phyloP scores from a whole-genome alignment of 495 filamentous ascomycete genomes.

The Talaromyces wortmannii region DNA sequence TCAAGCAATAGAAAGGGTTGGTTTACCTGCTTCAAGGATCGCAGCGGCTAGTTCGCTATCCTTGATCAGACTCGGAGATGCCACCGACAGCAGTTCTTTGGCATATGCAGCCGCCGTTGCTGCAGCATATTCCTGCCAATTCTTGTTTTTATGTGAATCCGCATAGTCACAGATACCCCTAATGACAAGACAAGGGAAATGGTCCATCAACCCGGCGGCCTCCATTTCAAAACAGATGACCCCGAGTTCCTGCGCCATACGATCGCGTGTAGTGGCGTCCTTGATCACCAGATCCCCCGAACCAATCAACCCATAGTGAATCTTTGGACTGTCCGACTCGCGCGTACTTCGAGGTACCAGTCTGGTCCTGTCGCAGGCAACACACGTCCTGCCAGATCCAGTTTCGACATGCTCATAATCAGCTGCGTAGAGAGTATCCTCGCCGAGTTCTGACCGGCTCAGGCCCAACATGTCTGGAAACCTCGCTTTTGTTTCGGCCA shows the following conservation, averaged over 20 bases:
- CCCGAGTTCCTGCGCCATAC: conserved; percentile 10
- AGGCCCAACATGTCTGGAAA: conserved; percentile 4
- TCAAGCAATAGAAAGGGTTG: conserved; percentile 16
- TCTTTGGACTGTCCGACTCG: conserved; percentile 7
- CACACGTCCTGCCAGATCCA: conserved; percentile 6
- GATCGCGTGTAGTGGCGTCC: conserved; percentile 19
- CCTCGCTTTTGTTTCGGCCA: conserved; percentile 5
- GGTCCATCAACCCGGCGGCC: conserved; percentile 20
- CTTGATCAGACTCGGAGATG: conserved; percentile 1
- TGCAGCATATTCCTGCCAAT: conserved; percentile 21
- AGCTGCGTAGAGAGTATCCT: conserved; percentile 20
- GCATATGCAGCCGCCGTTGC: conserved; percentile 18
- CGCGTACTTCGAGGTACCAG: conserved; percentile 7
- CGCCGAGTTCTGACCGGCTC: background rate
- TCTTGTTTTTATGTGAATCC: conserved; percentile 20
- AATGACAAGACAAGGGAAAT: conserved; percentile 17
- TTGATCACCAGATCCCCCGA: conserved; percentile 34
- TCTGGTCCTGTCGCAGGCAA: conserved; percentile 8
- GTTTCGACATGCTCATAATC: conserved; percentile 17
- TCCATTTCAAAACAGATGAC: conserved; percentile 24
- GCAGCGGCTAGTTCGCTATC: conserved; percentile 4
- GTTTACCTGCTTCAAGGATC: conserved; percentile 4
- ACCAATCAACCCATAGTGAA: conserved; percentile 36
- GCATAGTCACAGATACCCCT: conserved; percentile 21
- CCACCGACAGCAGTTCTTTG: conserved; percentile 8